A percentile compares a stretch with the other conserved stretches of the same genome.
phyloP scores from a whole-genome alignment of 2,329 filamentous ascomycete species.

The Penicillium sp. region DNA sequence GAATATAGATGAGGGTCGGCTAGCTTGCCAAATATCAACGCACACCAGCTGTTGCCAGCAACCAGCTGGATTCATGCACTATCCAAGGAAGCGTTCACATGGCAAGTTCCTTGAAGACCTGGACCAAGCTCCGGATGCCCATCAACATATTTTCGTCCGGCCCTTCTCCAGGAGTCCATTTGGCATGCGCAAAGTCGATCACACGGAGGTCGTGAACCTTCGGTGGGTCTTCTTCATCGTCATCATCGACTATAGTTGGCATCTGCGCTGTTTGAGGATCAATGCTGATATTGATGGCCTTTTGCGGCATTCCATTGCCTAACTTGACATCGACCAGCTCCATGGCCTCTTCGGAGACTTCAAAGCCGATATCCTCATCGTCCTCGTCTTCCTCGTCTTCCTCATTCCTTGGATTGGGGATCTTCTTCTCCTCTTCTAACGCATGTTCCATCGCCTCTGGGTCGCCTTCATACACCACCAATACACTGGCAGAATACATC shows the following conservation, averaged over 20 bases:
- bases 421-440: slow-evolving; percentile 49
- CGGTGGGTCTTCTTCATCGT: slow-evolving; percentile 59
- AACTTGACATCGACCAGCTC: slow-evolving; percentile 37
- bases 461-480: slow-evolving; percentile 71
- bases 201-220: slow-evolving; percentile 80
- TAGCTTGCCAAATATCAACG: neutral
- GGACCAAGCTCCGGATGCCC: slow-evolving; percentile 72
- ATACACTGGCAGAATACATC: slow-evolving; percentile 69
- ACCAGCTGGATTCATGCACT: slow-evolving; percentile 20
- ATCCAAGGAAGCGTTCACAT: slow-evolving; percentile 10
- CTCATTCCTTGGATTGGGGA: slow-evolving; percentile 27
- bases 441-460: slow-evolving; percentile 57
- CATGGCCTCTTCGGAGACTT: slow-evolving; percentile 35
- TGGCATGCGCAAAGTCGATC: slow-evolving; percentile 96
- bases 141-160: slow-evolving; percentile 81
- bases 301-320: slow-evolving; percentile 33
- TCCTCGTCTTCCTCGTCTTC: slow-evolving; percentile 36
- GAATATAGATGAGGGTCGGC: neutral
- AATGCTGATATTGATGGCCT: slow-evolving; percentile 40
- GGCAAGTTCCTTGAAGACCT: slow-evolving; percentile 71
- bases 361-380: slow-evolving; percentile 35
- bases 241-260: slow-evolving; percentile 55
- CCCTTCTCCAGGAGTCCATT: slow-evolving; percentile 78
- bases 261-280: slow-evolving; percentile 44
- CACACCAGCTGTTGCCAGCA: slow-evolving; percentile 31